Evolutionary conservation across 2,329 filamentous ascomycete genomes (phyloP).

Genomic region (Ilyonectria destructans): DNA sequence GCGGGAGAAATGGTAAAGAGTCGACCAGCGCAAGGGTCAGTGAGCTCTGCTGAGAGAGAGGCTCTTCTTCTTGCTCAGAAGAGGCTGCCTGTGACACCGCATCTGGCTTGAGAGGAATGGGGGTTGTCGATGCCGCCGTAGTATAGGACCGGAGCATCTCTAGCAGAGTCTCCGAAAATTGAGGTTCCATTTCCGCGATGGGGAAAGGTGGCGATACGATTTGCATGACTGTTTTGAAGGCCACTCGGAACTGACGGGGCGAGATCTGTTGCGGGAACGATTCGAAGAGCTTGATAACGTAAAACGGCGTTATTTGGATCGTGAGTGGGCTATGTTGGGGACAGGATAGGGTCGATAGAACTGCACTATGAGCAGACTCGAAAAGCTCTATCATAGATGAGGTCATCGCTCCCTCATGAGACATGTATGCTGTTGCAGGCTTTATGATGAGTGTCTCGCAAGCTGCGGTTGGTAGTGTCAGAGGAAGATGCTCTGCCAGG

Average conservation of each 20-base stretch:
- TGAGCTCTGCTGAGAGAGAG: conserved; percentile 84
- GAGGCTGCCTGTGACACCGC: conserved; percentile 53
- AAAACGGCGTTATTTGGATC: conserved; percentile 82
- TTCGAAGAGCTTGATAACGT: conserved; percentile 85
- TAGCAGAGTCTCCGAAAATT: conserved; percentile 84
- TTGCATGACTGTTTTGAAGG: conserved; percentile 88
- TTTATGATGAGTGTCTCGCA: conserved; percentile 83
- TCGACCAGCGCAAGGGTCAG: conserved; percentile 85
- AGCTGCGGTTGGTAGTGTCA: conserved; percentile 75
- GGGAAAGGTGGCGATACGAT: conserved; percentile 86
- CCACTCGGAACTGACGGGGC: conserved; percentile 88
- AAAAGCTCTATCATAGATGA: conserved; percentile 75
- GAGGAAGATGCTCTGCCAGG: conserved; percentile 85
- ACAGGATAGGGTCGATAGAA: conserved; percentile 85
- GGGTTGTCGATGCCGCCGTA: conserved; percentile 65
- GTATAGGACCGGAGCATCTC: conserved; percentile 81
- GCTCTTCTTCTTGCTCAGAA: conserved; percentile 49
- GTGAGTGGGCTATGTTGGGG: conserved; percentile 83
- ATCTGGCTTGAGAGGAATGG: conserved; percentile 59
- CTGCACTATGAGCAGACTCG: conserved; percentile 88
- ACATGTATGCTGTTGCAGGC: conserved; percentile 82
- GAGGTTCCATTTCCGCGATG: conserved; percentile 80
- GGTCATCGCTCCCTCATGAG: conserved; percentile 60
- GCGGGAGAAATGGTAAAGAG: conserved; percentile 80
- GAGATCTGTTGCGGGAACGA: conserved; percentile 87